Percentiles rank a stretch among this genome's conserved stretches.
Evolutionary conservation across 495 filamentous ascomycete genomes (phyloP).

Genomic region (Hypoxylon subgilvum): DNA sequence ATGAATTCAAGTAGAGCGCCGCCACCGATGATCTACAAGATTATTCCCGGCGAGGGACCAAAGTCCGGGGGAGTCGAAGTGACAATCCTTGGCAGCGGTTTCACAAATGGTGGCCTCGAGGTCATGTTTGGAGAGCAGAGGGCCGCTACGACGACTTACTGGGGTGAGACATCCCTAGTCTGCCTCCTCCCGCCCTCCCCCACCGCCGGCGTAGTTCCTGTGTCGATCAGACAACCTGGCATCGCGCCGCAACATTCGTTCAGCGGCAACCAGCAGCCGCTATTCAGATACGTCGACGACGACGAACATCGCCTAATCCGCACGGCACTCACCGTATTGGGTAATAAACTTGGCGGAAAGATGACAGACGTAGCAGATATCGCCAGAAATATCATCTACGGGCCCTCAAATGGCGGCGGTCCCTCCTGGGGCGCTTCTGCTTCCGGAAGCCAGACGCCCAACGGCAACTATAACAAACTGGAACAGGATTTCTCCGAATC

Average conservation of each 20-base stretch:
- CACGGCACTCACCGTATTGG: slow-evolving; percentile 62
- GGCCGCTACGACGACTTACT: slow-evolving; percentile 81
- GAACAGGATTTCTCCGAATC: slow-evolving; percentile 39
- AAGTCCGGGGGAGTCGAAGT: slow-evolving; percentile 84
- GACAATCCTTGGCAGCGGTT: slow-evolving; percentile 78
- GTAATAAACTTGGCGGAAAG: slow-evolving; percentile 61
- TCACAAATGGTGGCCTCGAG: slow-evolving; percentile 73
- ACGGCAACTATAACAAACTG: slow-evolving; percentile 32
- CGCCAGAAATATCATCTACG: slow-evolving; percentile 60
- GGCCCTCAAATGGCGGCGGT: slow-evolving; percentile 29
- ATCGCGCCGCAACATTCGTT: slow-evolving; percentile 45
- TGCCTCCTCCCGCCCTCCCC: slow-evolving; percentile 79
- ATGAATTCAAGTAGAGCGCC: slow-evolving; percentile 40
- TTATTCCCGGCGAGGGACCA: slow-evolving; percentile 83
- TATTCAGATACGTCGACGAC: slow-evolving; percentile 77
- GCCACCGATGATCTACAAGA: slow-evolving; percentile 70
- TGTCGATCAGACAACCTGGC: slow-evolving; percentile 69
- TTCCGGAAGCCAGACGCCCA: slow-evolving; percentile 31
- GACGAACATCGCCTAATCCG: slow-evolving; percentile 75
- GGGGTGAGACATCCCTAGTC: slow-evolving; percentile 81
- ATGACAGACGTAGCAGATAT: slow-evolving; percentile 58
- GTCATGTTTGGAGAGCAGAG: slow-evolving; percentile 83
- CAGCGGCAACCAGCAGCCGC: slow-evolving; percentile 49
- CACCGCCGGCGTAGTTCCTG: slow-evolving; percentile 71
- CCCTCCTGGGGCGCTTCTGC: slow-evolving; percentile 31